Evolutionary conservation across 2,329 filamentous ascomycete species (phyloP), one percentile per base, ranked within the genome.

Genomic region (Fusarium luffae): DNA sequence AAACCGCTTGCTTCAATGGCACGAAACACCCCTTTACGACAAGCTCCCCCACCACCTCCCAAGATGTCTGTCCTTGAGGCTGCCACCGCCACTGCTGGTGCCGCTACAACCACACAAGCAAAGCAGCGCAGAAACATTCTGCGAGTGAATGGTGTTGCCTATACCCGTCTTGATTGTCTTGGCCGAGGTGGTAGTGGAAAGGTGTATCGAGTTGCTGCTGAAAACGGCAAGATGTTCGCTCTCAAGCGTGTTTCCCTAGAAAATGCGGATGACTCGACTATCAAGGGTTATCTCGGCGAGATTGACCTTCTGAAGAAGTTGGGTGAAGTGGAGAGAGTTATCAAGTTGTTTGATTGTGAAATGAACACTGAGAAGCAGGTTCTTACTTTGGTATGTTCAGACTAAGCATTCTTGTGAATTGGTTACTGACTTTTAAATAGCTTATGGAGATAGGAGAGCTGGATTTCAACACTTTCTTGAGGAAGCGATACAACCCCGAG

Each of bases 361-460:
- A 86, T 98, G 77, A 98, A 98, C 77, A 90, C 93, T 54, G 93
- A 96, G 75, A 97, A 97, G 80, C 91, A 97, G 72, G 89, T 92
- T 69, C 88, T 99, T 59, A 95, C 90, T 76, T 88, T 99, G 78
- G 92, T 93, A 84, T 82, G 90, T 86, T 42, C 6, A 23, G 21
- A 19, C 19, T 9, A 12, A 27, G 10, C 18, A 16, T 14, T 21
- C 11, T 18, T 5, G 37, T 10, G n/a, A 32, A 25, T 10, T 25
- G 7, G 3, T 46, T 54, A 25, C 72, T 79, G 68, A 80, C 70
- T 23, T 18, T 16, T 28, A 25, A 37, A 28, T 70, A 94, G 92
- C 89, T 99, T 63, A 97, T 99, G 94, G 96, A 99, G 82, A 92
- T 97, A 78, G 96, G 96, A 70, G 96, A 99, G 81, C 89, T 95